Percentiles rank a stretch among this genome's conserved stretches.
phyloP scores from a whole-genome alignment of 2,329 filamentous ascomycete species.

The Allantophomopsis lycopodina region DNA sequence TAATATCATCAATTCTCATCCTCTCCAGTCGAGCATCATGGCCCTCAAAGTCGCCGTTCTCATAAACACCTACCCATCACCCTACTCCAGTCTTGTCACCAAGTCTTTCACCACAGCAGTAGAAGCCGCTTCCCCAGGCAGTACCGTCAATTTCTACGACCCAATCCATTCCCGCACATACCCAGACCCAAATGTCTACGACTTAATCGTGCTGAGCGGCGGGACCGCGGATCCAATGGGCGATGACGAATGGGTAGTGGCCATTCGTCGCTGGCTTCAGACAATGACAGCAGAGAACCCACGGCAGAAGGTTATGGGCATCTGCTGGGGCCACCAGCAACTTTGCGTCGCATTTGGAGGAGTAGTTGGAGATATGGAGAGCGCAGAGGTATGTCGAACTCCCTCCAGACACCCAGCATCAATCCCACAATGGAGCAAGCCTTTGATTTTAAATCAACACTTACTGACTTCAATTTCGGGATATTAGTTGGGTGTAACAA shows the following conservation, averaged over 20 bases:
- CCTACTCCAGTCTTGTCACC: neutral
- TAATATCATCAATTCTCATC: too few species aligned
- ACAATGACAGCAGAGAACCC: constrained; percentile 16
- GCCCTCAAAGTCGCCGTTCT: constrained; percentile 1
- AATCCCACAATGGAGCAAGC: neutral
- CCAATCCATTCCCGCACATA: constrained; percentile 11
- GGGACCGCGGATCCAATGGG: constrained; percentile 26
- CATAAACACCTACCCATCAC: neutral
- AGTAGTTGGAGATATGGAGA: constrained; percentile 20
- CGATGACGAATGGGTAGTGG: constrained; percentile 24
- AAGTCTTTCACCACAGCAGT: neutral
- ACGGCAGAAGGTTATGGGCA: constrained; percentile 20
- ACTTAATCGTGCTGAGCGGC: constrained; percentile 28
- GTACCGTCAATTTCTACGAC: constrained; percentile 13
- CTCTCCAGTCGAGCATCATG: too few species aligned
- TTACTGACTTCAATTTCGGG: neutral
- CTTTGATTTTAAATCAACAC: neutral
- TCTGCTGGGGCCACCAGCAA: constrained; percentile 32
- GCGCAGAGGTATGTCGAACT: constrained; percentile 20
- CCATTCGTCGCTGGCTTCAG: constrained; percentile 24
- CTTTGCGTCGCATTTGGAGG: constrained; percentile 24
- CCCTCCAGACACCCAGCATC: too few species aligned
- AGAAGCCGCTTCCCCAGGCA: neutral
- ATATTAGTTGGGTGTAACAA: constrained; percentile 20
- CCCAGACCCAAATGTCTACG: constrained; percentile 23